These are phyloP conservation scores for Podaxis sp. DNA, from an alignment of 768 basidiomycete species.

Conservation along the genomic window DNA sequence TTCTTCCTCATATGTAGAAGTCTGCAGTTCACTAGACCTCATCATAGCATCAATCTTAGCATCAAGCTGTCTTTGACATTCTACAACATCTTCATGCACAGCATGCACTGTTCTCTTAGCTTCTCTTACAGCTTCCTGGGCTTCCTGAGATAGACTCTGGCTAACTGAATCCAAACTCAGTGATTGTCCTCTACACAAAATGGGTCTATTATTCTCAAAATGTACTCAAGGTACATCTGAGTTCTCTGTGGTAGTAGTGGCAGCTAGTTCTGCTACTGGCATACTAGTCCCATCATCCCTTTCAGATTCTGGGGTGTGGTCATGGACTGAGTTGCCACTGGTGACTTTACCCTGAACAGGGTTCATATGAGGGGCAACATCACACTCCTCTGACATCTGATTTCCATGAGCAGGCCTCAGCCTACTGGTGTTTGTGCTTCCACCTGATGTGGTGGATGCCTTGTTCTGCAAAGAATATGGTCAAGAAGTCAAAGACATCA, in stretches of 20 bases:
- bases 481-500: neutral
- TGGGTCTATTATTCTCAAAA: neutral
- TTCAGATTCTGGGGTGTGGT: neutral
- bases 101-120: neutral
- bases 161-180: neutral
- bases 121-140: neutral
- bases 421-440: too few relatives aligned
- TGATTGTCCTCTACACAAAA: neutral
- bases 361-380: neutral
- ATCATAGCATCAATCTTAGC: neutral
- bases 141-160: neutral
- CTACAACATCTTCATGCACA: neutral
- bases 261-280: too few relatives aligned
- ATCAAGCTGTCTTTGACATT: neutral
- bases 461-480: too few relatives aligned
- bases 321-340: neutral
- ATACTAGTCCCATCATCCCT: neutral
- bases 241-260: neutral
- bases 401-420: too few relatives aligned
- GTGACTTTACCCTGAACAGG: neutral
- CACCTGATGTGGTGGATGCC: too few relatives aligned
- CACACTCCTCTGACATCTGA: too few relatives aligned
- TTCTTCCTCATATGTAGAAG: neutral
- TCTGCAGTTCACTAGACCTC: neutral
- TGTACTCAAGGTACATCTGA: neutral